Conservation (phyloP, 2,329 filamentous ascomycete genomes). For the Trichoderma simmonsii region DNA sequence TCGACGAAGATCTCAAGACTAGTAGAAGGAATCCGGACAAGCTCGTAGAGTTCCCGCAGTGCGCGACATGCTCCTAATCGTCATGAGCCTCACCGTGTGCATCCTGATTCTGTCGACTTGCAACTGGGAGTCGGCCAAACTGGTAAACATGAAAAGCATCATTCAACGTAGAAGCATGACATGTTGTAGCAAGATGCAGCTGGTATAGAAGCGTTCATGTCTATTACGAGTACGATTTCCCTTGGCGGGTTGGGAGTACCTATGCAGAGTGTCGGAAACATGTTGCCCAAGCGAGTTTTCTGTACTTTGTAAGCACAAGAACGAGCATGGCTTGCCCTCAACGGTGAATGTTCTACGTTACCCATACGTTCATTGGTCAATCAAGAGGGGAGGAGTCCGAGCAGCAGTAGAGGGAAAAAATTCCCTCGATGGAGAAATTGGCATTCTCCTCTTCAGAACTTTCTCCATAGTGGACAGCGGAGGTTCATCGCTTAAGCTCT, state of each 20-base stretch:
- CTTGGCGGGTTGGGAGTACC: neutral
- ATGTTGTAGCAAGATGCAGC: neutral
- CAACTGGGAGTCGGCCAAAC: neutral
- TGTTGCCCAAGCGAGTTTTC: neutral
- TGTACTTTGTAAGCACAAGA: constrained; percentile 10
- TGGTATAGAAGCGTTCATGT: neutral
- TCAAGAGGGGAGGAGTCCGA: neutral
- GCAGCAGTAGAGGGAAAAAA: neutral
- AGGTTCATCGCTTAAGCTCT: neutral
- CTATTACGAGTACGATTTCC: neutral
- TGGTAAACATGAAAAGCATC: neutral
- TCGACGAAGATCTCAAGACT: neutral
- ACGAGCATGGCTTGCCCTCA: constrained; percentile 1
- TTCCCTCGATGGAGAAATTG: constrained; percentile 7
- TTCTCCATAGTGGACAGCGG: neutral
- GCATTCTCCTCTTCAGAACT: neutral
- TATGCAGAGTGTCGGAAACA: neutral
- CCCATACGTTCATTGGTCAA: constrained; percentile 17
- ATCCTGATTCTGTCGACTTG: neutral
- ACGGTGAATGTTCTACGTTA: constrained; percentile 1
- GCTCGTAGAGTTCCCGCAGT: neutral
- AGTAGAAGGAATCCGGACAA: neutral
- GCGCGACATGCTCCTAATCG: neutral
- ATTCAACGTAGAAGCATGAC: neutral
- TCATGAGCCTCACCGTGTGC: neutral